Evolutionary conservation across 139 green algal genomes (phyloP).

Genomic region (Microglena sp.): DNA sequence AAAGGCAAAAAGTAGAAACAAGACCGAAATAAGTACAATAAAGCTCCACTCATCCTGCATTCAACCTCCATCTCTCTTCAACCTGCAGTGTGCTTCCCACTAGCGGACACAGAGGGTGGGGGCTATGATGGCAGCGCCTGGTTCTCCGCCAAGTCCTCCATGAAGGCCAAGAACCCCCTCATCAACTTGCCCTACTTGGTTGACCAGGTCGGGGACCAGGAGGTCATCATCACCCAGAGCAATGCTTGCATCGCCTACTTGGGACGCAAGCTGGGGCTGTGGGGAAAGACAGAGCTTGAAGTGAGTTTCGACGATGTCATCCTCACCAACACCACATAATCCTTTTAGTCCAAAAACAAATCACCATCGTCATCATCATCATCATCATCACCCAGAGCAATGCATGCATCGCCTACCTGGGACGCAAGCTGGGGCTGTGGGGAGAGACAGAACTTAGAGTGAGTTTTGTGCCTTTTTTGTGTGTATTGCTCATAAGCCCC

Average conservation of each 20-base stretch:
- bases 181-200: background rate
- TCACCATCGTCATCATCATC: no score
- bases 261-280: background rate
- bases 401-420: background rate
- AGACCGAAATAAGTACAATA: no score
- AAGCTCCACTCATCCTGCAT: no score
- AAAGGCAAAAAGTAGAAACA: no score
- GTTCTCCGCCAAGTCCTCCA: background rate
- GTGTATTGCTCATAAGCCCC: no score
- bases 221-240: background rate
- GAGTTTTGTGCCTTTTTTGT: no score
- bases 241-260: background rate
- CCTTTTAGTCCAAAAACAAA: no score
- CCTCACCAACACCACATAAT: no score
- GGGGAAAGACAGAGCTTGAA: background rate
- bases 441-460: slow-evolving; percentile 2
- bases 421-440: slow-evolving; percentile 1
- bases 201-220: background rate
- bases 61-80: no score
- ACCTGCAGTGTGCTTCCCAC: background rate
- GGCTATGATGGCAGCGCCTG: background rate
- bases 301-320: no score
- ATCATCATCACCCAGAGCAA: background rate
- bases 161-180: background rate
- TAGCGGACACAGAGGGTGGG: background rate